Evolutionary conservation across 1,284 basidiomycete genomes (phyloP), one percentile per base, ranked within the genome.

Genomic region (Pascua guehoae): DNA sequence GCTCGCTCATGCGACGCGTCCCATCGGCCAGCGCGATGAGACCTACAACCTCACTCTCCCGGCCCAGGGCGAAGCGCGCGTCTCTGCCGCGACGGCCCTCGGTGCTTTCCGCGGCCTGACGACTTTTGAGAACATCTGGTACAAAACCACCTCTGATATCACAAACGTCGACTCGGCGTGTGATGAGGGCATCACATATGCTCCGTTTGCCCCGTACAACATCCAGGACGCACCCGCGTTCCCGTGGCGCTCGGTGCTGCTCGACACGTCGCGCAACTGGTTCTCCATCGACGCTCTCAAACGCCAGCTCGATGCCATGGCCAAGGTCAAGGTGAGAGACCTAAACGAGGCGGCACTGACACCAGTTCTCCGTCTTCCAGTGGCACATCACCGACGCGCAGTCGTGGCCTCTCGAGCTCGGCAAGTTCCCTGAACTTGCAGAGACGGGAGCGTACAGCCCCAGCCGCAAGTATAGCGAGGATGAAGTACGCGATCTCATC

Each of bases 271-370:
- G 36, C 50, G 56, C 37, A 51, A 57, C 51, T 57, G 44, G 42
- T 57, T 57, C 47, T n/a, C 37, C 18, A 44, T 53, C 37, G 32
- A 18, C 10, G 16, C 41, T 7, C 14, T 56, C 18, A 16, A 37
- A 42, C 40, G 67, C 66, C 88, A 86, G 10, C 74, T 96, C 17
- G 87, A 92, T 65, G 85, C 88, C 2, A 92, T 93, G 90, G 86
- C 86, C 61, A 85, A 84, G 82, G 87, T 88, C 63, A 96, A 96
- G 80, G 85, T 89, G 52, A 32, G 15, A 36, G 16, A 37, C 32
- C 32, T 45, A 32, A 32, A 7, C 24, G 24, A 32, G 24, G 24
- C 7, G 24, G 24, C 24, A 32, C 24, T 32, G 24, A 32, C 24
- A 32, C 24, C 54, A 86, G 83, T 80, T 88, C 58, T 88, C 84